Evolutionary conservation across 192 early-diverging fungal genomes (phyloP), one percentile per base, ranked within the genome.

Genomic region (Thamnidium elegans): DNA sequence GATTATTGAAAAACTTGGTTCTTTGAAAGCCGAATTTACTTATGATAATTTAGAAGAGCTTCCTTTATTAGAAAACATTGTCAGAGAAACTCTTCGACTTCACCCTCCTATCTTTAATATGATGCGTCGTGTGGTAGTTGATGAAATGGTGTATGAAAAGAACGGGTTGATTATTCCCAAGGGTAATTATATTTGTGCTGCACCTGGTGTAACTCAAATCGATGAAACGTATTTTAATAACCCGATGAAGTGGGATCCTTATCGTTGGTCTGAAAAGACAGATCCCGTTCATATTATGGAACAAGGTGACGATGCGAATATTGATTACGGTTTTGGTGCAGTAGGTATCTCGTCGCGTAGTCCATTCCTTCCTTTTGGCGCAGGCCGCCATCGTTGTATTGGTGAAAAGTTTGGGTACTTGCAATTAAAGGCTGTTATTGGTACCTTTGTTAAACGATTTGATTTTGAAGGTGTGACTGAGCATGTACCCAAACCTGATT

Each of bases 351-450:
- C 77, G 17, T 94, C 96, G 9, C 81, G 84, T 67, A 88, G 84
- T 59, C 87, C 91, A 26, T 96, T 87, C 74, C 83, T 99, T 71
- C 96, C 96, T 32, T 99, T 99, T 80, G 96, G 96, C 67, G 96
- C 95, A 17, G 93, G 87, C 43, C 91, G 96, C 54, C 96, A 99
- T 85, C 84, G 96, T 58, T 99, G 96, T 81, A 99, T 99, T 77
- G 96, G 96, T 54, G 96, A 99, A 76, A 79, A 85, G 51, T 99
- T 99, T 81, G 94, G 92, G 1, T 96, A 92, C 68, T 58, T 96
- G 26, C 96, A 99, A 79, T 88, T 97, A 79, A 96, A 96, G 87
- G 90, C 91, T 17, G 87, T 99, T 39, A 76, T 99, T 52, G 78
- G 91, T 48, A 83, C 84, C 20, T 86, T 97, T 65, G 68, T 99